These are phyloP conservation scores for Debaryomyces tyrocola DNA, from an alignment of 805 yeast species.

Conservation along the genomic window DNA sequence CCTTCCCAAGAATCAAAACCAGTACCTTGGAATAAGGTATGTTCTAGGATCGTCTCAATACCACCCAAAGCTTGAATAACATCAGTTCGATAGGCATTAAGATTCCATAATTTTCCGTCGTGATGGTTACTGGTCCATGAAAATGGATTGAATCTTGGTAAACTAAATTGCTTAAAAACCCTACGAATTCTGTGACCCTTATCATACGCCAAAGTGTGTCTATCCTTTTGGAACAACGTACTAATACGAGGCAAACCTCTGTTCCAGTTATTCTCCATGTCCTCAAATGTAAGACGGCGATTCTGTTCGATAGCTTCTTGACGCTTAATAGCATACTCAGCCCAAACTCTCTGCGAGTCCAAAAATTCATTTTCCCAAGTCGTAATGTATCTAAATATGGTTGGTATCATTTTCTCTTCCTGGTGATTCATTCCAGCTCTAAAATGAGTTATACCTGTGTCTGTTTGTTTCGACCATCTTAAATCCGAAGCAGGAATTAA, in stretches of 20 bases:
- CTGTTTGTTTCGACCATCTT: conserved; percentile 89
- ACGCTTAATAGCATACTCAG: conserved; percentile 89
- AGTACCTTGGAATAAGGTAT: conserved; percentile 91
- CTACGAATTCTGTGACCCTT: conserved; percentile 87
- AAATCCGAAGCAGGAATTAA: conserved; percentile 91
- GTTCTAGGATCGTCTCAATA: conserved; percentile 92
- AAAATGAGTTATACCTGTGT: conserved; percentile 91
- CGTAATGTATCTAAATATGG: conserved; percentile 86
- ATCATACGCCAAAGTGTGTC: conserved; percentile 92
- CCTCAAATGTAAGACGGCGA: conserved; percentile 86
- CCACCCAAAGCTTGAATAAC: conserved; percentile 98
- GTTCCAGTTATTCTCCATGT: conserved; percentile 93
- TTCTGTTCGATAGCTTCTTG: conserved; percentile 84
- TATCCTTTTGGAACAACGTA: conserved; percentile 90
- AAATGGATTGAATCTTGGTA: conserved; percentile 78
- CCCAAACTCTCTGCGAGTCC: conserved; percentile 97
- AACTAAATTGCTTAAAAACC: conserved; percentile 71
- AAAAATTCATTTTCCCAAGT: conserved; percentile 96
- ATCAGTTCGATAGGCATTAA: conserved; percentile 89
- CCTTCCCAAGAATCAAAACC: conserved; percentile 99
- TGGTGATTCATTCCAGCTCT: conserved; percentile 88
- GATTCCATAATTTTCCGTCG: conserved; percentile 95
- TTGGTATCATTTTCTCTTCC: conserved; percentile 83
- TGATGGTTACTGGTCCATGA: conserved; percentile 96
- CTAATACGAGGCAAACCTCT: conserved; percentile 95